Evolutionary conservation across 2,329 filamentous ascomycete species (phyloP), one percentile per base, ranked within the genome.

Genomic region (Alternaria sp.): DNA sequence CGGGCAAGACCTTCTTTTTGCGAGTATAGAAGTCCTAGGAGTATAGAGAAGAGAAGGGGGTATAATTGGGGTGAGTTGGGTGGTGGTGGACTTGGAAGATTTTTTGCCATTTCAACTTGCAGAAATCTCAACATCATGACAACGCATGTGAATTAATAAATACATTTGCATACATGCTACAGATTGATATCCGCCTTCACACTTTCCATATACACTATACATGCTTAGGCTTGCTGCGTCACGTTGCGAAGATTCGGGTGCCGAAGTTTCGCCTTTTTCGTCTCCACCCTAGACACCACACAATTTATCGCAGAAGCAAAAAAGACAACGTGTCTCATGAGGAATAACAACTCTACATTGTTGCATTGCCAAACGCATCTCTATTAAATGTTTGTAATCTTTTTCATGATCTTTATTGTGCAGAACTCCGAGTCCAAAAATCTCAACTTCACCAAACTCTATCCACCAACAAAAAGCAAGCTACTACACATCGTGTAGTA

Each of bases 1-100:
- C 44, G 57, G 56, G 57, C 57, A 59, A 59, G 57, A 46, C 51
- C 57, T 59, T 32, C 30, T 32, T 59, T 54, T 58, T 53, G 24
- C 20, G 7, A 2, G 22, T 4, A 8, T 36, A 28, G 46, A 48
- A 12, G 20, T 11, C 7, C 0, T 48, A 14, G 4, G 12, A n/a
- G 7, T 14, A 4, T 4, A 18, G 18, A 7, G 16, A 20, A 16
- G 24, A 4, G 36, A 7, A 14, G n/a, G 49, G 24, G 11, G 4
- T 24, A 5, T 24, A 24, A 1, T 24, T 24, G 22, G 22, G 6
- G 5, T 24, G 42, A 36, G 18, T 34, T 28, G 24, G 34, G 43
- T 39, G n/a, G 52, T n/a, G 16, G 43, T 43, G 51, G 30, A 49
- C n/a, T 36, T 9, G 22, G 12, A 49, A 39, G n/a, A 22, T 42